Percentiles rank a stretch among this genome's conserved stretches.
These are phyloP conservation scores for Chernovozyma aurita DNA, from an alignment of 1,139 yeast genomes.

Conservation along the genomic window DNA sequence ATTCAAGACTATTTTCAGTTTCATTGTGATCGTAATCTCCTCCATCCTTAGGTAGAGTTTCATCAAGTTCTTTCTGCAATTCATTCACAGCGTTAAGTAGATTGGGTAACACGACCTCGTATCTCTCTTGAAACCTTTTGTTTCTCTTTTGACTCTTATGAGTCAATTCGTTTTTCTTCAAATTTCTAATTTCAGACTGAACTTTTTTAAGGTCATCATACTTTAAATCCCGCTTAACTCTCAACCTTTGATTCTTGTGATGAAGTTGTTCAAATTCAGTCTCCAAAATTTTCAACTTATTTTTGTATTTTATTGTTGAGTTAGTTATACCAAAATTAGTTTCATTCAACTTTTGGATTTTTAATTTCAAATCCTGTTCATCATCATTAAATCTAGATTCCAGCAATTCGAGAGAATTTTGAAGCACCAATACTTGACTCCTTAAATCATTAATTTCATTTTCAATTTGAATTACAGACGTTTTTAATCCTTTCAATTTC, in stretches of 20 bases:
- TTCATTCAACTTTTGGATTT: constrained; percentile 23
- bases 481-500: constrained; percentile 40
- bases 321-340: constrained; percentile 23
- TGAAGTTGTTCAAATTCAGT: constrained; percentile 18
- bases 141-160: constrained; percentile 26
- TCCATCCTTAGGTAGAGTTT: too few species aligned
- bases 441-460: constrained; percentile 28
- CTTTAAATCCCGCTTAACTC: constrained; percentile 20
- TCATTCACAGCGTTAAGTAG: constrained; percentile 20
- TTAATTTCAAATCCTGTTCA: constrained; percentile 17
- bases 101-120: constrained; percentile 34
- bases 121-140: constrained; percentile 32
- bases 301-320: constrained; percentile 20
- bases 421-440: constrained; percentile 17
- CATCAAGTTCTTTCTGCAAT: constrained; percentile 7
- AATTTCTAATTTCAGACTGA: constrained; percentile 24
- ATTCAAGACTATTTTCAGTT: too few species aligned
- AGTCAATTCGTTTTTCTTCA: constrained; percentile 25
- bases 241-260: constrained; percentile 25
- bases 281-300: constrained; percentile 20
- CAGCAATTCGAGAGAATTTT: constrained; percentile 10
- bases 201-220: constrained; percentile 24
- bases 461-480: constrained; percentile 39
- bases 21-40: too few species aligned
- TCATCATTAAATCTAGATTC: constrained; percentile 16